Conservation (phyloP, 2,329 filamentous ascomycete species). For the Xylariaceae sp. region DNA sequence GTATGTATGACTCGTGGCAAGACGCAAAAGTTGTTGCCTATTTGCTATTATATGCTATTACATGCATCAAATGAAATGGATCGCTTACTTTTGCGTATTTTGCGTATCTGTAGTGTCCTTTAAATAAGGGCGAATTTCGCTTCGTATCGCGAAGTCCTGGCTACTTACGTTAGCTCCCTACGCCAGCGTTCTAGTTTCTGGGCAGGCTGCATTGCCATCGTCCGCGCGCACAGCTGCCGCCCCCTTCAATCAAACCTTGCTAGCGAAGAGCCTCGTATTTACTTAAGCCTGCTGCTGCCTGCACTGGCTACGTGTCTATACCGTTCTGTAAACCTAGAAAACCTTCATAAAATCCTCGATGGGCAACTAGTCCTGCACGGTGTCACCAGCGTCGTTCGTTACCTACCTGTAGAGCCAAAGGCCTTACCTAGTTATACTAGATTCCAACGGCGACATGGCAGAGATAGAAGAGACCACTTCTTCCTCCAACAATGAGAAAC, state of each 20-base stretch:
- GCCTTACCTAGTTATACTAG: not conserved
- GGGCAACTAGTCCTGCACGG: not conserved
- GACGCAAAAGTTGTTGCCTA: no score
- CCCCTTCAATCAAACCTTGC: not conserved
- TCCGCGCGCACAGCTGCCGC: not conserved
- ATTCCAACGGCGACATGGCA: conserved; percentile 3
- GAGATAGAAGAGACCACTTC: conserved; percentile 10
- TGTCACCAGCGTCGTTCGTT: conserved; percentile 27
- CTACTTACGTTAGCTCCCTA: not conserved
- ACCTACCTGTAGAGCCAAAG: conserved; percentile 11
- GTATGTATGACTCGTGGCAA: not conserved
- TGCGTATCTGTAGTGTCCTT: no score
- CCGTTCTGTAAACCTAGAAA: not conserved
- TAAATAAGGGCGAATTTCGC: no score
- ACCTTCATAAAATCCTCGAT: not conserved
- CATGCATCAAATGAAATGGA: no score
- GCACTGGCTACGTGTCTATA: not conserved
- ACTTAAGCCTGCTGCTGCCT: not conserved
- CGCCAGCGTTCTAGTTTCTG: not conserved
- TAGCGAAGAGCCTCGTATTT: not conserved
- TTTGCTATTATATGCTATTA: no score
- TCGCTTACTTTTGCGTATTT: no score
- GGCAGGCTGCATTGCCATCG: no score
- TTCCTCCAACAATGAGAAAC: conserved; percentile 9
- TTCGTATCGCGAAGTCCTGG: not conserved